A percentile compares a stretch with the other conserved stretches of the same genome.
phyloP scores from a whole-genome alignment of 2,329 filamentous ascomycete species.

The Clonostachys byssicola region DNA sequence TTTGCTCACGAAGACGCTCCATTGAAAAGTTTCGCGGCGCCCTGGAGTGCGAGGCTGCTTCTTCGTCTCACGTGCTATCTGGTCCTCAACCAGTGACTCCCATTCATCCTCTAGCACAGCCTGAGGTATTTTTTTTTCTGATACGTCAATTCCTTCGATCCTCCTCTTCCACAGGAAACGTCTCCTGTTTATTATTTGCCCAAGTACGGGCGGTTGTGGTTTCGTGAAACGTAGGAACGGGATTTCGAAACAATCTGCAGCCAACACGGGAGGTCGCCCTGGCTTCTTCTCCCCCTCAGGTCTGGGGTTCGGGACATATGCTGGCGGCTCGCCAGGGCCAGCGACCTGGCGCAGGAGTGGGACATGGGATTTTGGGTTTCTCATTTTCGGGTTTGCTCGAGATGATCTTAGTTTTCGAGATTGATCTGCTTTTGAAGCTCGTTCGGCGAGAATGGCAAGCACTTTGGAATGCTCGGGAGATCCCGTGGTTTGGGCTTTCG shows the following conservation, averaged over 20 bases:
- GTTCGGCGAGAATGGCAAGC: slow-evolving; percentile 28
- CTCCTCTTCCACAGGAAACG: slow-evolving; percentile 34
- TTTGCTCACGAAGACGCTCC: slow-evolving; percentile 19
- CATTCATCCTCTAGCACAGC: slow-evolving; percentile 41
- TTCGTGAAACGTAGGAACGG: slow-evolving; percentile 65
- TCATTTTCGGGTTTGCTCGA: slow-evolving; percentile 6
- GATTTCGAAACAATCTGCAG: slow-evolving; percentile 23
- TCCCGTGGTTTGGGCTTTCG: slow-evolving; percentile 26
- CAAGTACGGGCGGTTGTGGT: slow-evolving; percentile 57
- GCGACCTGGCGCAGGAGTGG: slow-evolving; percentile 28
- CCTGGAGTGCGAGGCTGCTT: slow-evolving; percentile 1
- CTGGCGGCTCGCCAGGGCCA: slow-evolving; percentile 26
- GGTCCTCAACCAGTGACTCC: slow-evolving; percentile 30
- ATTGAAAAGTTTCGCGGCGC: slow-evolving; percentile 17
- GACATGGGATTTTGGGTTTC: slow-evolving; percentile 7
- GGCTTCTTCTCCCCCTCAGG: too few species aligned
- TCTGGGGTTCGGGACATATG: slow-evolving; percentile 45
- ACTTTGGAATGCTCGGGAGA: slow-evolving; percentile 35
- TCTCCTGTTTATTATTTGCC: slow-evolving; percentile 51
- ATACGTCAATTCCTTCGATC: slow-evolving; percentile 25
- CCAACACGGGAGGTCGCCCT: too few species aligned
- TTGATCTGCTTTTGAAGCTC: slow-evolving; percentile 8
- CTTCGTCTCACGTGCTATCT: slow-evolving; percentile 12
- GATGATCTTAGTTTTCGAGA: slow-evolving; percentile 6
- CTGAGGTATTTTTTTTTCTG: slow-evolving; percentile 16